phyloP scores from a whole-genome alignment of 805 yeast genomes.

The Hanseniaspora meyeri region DNA sequence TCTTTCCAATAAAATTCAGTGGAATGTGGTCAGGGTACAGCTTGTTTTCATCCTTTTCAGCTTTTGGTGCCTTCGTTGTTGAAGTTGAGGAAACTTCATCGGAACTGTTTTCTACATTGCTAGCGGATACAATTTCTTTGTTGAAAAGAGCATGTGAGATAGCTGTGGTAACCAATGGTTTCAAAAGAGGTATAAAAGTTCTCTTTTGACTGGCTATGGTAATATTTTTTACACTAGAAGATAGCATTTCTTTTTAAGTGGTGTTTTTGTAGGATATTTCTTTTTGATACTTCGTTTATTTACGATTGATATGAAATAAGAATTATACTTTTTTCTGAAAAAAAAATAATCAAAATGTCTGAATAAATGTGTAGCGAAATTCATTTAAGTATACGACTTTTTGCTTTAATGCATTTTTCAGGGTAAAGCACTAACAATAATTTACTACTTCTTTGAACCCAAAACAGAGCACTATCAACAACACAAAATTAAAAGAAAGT shows the following conservation, averaged over 20 bases:
- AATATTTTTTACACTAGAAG: not conserved
- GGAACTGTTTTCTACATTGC: conserved; percentile 22
- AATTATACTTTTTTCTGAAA: no score
- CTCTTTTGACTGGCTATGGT: not conserved
- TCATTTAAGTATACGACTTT: no score
- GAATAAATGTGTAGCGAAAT: no score
- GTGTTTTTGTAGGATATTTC: not conserved
- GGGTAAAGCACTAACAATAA: no score
- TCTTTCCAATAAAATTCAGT: conserved; percentile 48
- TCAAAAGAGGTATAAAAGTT: not conserved
- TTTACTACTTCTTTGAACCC: no score
- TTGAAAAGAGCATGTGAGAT: conserved; percentile 23
- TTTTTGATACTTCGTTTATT: no score
- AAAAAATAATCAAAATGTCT: no score
- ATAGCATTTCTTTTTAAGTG: not conserved
- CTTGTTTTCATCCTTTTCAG: conserved; percentile 24
- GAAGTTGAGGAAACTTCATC: conserved; percentile 17
- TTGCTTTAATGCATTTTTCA: no score
- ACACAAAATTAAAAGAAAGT: no score
- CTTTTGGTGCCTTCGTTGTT: conserved; percentile 25
- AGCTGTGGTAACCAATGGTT: conserved; percentile 18
- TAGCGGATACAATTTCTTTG: conserved; percentile 43
- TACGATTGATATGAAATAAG: not conserved
- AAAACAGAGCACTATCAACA: no score
- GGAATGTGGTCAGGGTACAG: conserved; percentile 72